A percentile compares a stretch with the other conserved stretches of the same genome.
Evolutionary conservation across 192 early-diverging fungal genomes (phyloP).

Genomic region (Coemansia sp.): DNA sequence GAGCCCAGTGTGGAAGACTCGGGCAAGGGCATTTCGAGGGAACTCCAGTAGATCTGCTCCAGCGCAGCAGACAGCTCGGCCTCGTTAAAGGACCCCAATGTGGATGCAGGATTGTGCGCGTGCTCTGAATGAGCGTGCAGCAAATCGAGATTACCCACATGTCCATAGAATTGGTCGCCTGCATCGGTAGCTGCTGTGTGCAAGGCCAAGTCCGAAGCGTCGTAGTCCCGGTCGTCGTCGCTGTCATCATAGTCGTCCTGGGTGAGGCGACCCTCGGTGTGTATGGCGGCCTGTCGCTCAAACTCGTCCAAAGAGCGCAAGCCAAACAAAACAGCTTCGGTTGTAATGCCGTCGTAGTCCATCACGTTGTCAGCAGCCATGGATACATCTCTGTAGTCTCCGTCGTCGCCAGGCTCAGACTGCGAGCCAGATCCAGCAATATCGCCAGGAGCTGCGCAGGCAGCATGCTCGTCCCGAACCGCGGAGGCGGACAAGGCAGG

Average conservation of each 20-base stretch:
- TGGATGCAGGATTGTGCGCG: not conserved
- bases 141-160: not conserved
- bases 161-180: not conserved
- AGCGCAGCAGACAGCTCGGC: conserved; percentile 43
- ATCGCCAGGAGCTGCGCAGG: not conserved
- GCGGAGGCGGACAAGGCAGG: not conserved
- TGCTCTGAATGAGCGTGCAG: not conserved
- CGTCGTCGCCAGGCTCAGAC: not conserved
- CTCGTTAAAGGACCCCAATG: conserved; percentile 22
- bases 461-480: not conserved
- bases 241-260: not conserved
- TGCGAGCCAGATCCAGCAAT: not conserved
- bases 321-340: conserved; percentile 23
- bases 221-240: not conserved
- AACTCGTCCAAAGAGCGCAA: conserved; percentile 39
- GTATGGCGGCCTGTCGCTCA: conserved; percentile 30
- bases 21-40: conserved; percentile 15
- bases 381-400: not conserved
- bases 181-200: not conserved
- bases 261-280: not conserved
- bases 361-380: not conserved
- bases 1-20: conserved; percentile 1
- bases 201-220: not conserved
- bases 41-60: conserved; percentile 43
- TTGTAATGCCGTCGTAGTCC: conserved; percentile 17